A percentile compares a stretch with the other conserved stretches of the same genome.
phyloP scores from a whole-genome alignment of 768 basidiomycete species.

The Agaricus blazei region DNA sequence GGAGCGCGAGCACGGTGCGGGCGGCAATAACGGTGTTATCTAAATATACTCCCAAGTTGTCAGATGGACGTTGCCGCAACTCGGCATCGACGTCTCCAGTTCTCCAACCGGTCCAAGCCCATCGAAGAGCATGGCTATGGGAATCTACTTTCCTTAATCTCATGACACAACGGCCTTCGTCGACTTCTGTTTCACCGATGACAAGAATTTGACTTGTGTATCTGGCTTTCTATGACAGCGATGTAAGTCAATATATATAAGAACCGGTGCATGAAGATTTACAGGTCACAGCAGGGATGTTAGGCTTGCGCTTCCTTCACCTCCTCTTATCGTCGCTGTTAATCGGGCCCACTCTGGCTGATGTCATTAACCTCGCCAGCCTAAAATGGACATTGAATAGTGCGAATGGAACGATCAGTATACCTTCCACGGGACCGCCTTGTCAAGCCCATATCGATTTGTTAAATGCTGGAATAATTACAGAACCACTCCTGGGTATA shows the following conservation, averaged over 20 bases:
- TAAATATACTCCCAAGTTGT: too few relatives aligned
- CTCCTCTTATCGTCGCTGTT: not conserved
- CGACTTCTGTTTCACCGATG: not conserved
- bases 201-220: not conserved
- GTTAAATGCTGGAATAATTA: conserved; percentile 44
- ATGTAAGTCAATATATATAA: not conserved
- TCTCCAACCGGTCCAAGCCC: too few relatives aligned
- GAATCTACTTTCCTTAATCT: not conserved
- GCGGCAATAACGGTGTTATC: too few relatives aligned
- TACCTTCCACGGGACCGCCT: conserved; percentile 47
- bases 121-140: too few relatives aligned
- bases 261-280: not conserved
- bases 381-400: conserved; percentile 51
- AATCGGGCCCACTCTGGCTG: conserved; percentile 10
- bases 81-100: too few relatives aligned
- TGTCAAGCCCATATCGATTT: conserved; percentile 49
- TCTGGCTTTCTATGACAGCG: not conserved
- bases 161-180: not conserved
- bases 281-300: not conserved
- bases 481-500: conserved; percentile 46
- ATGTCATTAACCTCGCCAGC: conserved; percentile 33
- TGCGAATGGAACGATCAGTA: conserved; percentile 46
- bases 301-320: not conserved
- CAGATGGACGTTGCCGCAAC: too few relatives aligned
- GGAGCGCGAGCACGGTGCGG: too few relatives aligned